Evolutionary conservation across 805 yeast genomes (phyloP).

Genomic region (Starmerella asiatica): DNA sequence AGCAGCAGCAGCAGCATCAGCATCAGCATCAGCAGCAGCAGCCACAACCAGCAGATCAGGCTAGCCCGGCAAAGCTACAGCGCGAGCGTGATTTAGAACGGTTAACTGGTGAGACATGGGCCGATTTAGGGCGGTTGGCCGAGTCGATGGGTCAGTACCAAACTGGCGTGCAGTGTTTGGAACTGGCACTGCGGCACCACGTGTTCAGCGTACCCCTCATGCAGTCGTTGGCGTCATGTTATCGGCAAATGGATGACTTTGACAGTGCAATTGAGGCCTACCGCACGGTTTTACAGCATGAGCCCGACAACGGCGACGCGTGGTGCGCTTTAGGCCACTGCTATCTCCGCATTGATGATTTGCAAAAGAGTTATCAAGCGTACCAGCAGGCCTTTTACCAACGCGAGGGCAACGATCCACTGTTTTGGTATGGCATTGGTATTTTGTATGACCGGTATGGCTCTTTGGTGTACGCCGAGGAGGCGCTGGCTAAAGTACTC

Average conservation of each 20-base stretch:
- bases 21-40: slow-evolving; percentile 2
- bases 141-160: slow-evolving; percentile 81
- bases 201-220: slow-evolving; percentile 79
- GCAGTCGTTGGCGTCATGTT: slow-evolving; percentile 74
- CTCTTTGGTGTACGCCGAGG: slow-evolving; percentile 92
- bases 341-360: slow-evolving; percentile 88
- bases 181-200: slow-evolving; percentile 70
- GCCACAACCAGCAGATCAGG: not conserved
- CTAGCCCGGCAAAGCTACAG: not conserved
- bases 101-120: slow-evolving; percentile 51
- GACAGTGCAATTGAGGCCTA: slow-evolving; percentile 90
- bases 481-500: slow-evolving; percentile 89
- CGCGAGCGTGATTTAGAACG: slow-evolving; percentile 22
- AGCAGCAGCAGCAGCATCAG: not conserved
- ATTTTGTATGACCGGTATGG: slow-evolving; percentile 93
- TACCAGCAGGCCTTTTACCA: slow-evolving; percentile 92
- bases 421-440: slow-evolving; percentile 97
- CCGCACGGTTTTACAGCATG: slow-evolving; percentile 68
- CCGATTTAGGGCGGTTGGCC: slow-evolving; percentile 78
- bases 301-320: slow-evolving; percentile 84
- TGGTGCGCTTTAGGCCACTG: slow-evolving; percentile 96
- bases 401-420: slow-evolving; percentile 89
- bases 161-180: slow-evolving; percentile 77
- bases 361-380: slow-evolving; percentile 89
- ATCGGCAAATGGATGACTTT: slow-evolving; percentile 78